A percentile compares a stretch with the other conserved stretches of the same genome.
These are phyloP conservation scores for Teratosphaeria zuluensis DNA, from an alignment of 2,329 filamentous ascomycete species.

Conservation along the genomic window DNA sequence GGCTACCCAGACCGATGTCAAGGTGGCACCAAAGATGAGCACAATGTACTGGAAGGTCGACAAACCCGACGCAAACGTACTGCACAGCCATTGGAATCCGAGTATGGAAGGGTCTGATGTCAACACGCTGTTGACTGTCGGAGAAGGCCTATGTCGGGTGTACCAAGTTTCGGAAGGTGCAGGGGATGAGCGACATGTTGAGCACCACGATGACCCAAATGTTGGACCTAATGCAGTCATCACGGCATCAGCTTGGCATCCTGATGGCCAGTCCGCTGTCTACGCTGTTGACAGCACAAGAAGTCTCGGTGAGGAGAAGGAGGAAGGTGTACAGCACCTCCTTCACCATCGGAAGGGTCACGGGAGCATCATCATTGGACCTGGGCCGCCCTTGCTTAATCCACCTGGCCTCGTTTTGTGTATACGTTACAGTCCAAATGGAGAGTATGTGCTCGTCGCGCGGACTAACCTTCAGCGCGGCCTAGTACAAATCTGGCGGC, in stretches of 20 bases:
- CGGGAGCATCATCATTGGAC: conserved; percentile 12
- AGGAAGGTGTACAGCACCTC: conserved; percentile 14
- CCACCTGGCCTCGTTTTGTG: conserved; percentile 19
- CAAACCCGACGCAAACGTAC: conserved; percentile 19
- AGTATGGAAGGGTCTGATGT: conserved; percentile 8
- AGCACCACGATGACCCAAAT: conserved; percentile 18
- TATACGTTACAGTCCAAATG: conserved; percentile 22
- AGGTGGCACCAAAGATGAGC: conserved; percentile 22
- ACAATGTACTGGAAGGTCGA: conserved; percentile 26
- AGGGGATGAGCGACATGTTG: conserved; percentile 13
- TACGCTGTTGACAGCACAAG: conserved; percentile 20
- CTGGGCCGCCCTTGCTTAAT: conserved; percentile 15
- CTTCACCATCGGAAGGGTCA: conserved; percentile 16
- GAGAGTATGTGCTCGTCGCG: conserved; percentile 20
- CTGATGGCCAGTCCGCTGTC: conserved; percentile 20
- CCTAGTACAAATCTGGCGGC: conserved; percentile 23
- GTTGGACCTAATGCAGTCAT: conserved; percentile 18
- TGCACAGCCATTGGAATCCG: conserved; percentile 24
- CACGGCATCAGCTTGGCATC: conserved; percentile 27
- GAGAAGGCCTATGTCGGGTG: conserved; percentile 25
- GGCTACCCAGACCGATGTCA: conserved; percentile 25
- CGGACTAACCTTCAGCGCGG: conserved; percentile 22
- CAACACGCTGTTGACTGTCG: conserved; percentile 22
- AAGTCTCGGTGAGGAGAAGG: conserved; percentile 11
- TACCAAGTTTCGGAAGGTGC: conserved; percentile 20